phyloP scores from a whole-genome alignment of 176 grass and related monocot species.

The Thinopyrum elongatum region DNA sequence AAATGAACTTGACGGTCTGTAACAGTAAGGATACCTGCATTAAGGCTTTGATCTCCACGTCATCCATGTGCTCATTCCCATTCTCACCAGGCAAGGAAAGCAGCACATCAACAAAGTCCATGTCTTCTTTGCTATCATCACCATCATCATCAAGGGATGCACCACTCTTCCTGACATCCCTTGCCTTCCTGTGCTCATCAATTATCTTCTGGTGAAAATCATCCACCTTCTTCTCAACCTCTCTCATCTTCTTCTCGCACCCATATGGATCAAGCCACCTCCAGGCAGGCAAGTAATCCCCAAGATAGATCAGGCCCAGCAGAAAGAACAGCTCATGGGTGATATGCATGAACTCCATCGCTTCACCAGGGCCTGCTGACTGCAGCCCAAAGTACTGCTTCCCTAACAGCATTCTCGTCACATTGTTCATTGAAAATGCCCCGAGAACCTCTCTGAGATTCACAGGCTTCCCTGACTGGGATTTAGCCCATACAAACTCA shows the following conservation, averaged over 20 bases:
- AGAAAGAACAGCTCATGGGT: conserved; percentile 84
- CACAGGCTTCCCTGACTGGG: conserved; percentile 42
- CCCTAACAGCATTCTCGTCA: conserved; percentile 93
- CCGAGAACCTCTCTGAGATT: conserved; percentile 80
- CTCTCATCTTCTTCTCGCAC: conserved; percentile 81
- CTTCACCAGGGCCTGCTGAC: conserved; percentile 64
- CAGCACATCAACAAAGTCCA: conserved; percentile 89
- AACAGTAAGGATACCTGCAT: conserved; percentile 66
- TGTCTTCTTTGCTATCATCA: conserved; percentile 43
- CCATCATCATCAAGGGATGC: conserved; percentile 9
- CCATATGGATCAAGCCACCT: conserved; percentile 77
- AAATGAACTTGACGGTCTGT: conserved; percentile 28
- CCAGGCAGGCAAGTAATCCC: conserved; percentile 89
- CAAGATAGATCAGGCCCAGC: conserved; percentile 82
- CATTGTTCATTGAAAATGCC: conserved; percentile 92
- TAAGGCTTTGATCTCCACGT: conserved; percentile 87
- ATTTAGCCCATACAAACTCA: conserved; percentile 55
- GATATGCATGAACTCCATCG: conserved; percentile 88
- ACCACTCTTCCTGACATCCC: conserved; percentile 45
- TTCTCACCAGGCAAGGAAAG: conserved; percentile 75
- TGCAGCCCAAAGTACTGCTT: conserved; percentile 83
- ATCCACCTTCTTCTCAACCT: conserved; percentile 85
- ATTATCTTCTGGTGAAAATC: conserved; percentile 95
- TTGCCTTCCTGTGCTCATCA: conserved; percentile 65
- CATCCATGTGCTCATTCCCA: conserved; percentile 75